These are phyloP conservation scores for Cladosporium sphaerospermum DNA, from an alignment of 2,329 filamentous ascomycete genomes.

Conservation along the genomic window DNA sequence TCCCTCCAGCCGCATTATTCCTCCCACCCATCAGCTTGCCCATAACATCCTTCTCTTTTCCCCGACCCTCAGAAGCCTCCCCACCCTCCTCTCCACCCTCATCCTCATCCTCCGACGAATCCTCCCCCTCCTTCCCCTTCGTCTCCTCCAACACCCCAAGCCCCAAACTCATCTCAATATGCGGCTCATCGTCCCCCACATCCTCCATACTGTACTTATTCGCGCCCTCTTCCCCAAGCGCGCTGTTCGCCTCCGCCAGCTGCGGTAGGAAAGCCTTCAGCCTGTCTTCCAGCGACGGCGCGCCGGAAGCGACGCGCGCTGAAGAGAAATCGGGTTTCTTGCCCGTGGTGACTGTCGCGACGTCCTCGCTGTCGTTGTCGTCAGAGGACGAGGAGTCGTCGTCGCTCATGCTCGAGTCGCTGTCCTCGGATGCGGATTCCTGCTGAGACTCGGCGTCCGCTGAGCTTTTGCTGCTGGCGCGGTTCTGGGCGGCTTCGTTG, in stretches of 20 bases:
- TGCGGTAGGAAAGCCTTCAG: slow-evolving; percentile 28
- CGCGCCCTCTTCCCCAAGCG: slow-evolving; percentile 20
- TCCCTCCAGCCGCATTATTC: neutral
- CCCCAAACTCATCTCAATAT: slow-evolving; percentile 33
- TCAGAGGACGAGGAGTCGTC: neutral
- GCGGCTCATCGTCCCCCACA: slow-evolving; percentile 26
- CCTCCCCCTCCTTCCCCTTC: slow-evolving; percentile 11
- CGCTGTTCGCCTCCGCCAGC: slow-evolving; percentile 26
- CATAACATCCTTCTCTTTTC: slow-evolving; percentile 18
- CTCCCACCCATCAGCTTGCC: slow-evolving; percentile 20
- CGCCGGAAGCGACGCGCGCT: neutral
- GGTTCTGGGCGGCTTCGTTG: no score
- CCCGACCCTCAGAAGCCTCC: neutral
- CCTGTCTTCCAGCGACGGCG: slow-evolving; percentile 17
- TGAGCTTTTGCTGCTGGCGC: no score
- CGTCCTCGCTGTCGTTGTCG: neutral
- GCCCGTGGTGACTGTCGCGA: slow-evolving; percentile 6
- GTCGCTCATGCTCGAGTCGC: neutral
- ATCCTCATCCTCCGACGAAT: slow-evolving; percentile 13
- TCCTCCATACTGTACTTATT: slow-evolving; percentile 25
- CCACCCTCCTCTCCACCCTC: slow-evolving; percentile 10
- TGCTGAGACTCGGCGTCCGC: neutral
- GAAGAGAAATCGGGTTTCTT: slow-evolving; percentile 3
- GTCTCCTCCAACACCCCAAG: slow-evolving; percentile 31
- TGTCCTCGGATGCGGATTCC: neutral